phyloP scores from a whole-genome alignment of 345 rosid species.

The rapeseed (Brassica napus) region DNA sequence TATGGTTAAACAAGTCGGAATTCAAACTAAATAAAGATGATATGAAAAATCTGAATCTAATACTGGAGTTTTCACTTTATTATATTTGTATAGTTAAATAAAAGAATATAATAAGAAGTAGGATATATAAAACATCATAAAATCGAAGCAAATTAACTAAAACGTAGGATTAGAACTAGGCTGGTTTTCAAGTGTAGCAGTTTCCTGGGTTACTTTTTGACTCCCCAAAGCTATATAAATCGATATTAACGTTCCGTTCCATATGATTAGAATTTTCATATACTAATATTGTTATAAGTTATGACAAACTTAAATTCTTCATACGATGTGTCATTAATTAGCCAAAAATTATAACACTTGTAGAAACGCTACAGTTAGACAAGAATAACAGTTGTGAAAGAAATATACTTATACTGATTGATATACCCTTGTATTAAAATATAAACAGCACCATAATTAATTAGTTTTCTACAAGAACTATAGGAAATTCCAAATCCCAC shows the following conservation, averaged over 20 bases:
- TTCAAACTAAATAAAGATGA: not conserved
- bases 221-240: conserved; percentile 16
- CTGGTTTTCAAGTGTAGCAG: conserved; percentile 26
- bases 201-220: conserved; percentile 35
- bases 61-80: not conserved
- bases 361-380: not conserved
- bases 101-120: not conserved
- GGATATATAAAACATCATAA: not conserved
- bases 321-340: conserved; percentile 15
- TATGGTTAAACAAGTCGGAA: not conserved
- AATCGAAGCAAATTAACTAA: not conserved
- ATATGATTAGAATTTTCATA: conserved; percentile 9
- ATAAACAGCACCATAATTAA: not conserved
- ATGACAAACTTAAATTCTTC: conserved; percentile 5
- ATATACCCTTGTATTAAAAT: not conserved
- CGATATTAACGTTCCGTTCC: conserved; percentile 2
- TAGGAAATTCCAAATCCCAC: not conserved
- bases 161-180: conserved; percentile 1
- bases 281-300: conserved; percentile 14
- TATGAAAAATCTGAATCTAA: not conserved
- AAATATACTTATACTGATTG: not conserved
- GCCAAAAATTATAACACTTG: not conserved
- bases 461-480: not conserved
- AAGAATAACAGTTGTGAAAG: not conserved
- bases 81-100: not conserved